These are phyloP conservation scores for Neophaeococcomyces mojaviensis DNA, from an alignment of 2,329 filamentous ascomycete genomes.

Conservation along the genomic window DNA sequence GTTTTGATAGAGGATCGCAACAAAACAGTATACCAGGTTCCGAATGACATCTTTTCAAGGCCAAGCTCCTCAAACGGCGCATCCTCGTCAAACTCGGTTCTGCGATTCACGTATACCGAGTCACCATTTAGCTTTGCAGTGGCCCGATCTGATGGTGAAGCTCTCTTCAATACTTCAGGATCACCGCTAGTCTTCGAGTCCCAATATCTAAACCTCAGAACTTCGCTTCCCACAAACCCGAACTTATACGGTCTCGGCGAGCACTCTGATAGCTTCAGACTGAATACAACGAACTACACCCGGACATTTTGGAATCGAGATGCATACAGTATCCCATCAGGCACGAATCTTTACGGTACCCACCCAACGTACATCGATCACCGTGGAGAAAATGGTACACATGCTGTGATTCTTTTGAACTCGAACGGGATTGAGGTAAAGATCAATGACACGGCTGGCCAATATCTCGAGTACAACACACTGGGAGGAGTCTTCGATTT, in stretches of 20 bases:
- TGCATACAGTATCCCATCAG: conserved; percentile 52
- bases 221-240: conserved; percentile 59
- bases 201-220: conserved; percentile 68
- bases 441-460: conserved; percentile 55
- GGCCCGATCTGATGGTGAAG: conserved; percentile 27
- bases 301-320: conserved; percentile 65
- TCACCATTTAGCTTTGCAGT: conserved; percentile 64
- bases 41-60: conserved; percentile 59
- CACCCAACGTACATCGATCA: conserved; percentile 76
- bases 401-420: conserved; percentile 62
- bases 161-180: conserved; percentile 62
- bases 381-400: conserved; percentile 49
- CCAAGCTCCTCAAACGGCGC: conserved; percentile 41
- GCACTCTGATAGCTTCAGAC: conserved; percentile 62
- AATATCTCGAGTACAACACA: conserved; percentile 73
- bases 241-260: conserved; percentile 74
- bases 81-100: conserved; percentile 33
- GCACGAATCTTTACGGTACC: conserved; percentile 62
- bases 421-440: conserved; percentile 72
- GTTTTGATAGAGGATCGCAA: conserved; percentile 65
- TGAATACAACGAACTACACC: conserved; percentile 62
- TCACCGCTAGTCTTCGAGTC: conserved; percentile 65
- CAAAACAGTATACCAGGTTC: conserved; percentile 67
- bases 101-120: conserved; percentile 44
- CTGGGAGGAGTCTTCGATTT: conserved; percentile 70